Base-by-base conservation (phyloP, 192 early-diverging fungal genomes). In the Umbelopsis ramanniana region DNA sequence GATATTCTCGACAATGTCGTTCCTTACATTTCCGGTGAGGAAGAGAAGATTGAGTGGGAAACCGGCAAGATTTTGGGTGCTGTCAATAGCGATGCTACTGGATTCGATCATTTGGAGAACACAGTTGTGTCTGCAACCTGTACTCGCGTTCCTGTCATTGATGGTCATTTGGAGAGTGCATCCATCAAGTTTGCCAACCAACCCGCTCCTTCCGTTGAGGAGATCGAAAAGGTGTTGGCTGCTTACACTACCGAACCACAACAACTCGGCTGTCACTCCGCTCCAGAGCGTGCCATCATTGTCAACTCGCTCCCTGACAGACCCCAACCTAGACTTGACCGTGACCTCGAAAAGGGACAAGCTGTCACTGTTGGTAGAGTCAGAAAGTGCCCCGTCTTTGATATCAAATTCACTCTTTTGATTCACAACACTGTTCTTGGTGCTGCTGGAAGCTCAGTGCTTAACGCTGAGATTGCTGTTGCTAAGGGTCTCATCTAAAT, bases 1-100 rank as follows among this genome's bases (percentile, higher is more conserved):
- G 97, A 99, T 78, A 98, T 99, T 69, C 82, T 96, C 70, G 97
- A 96, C 79, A 99, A 99, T 79, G 84, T 99, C 29, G 93, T 99
- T 35, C 97, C 97, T 22, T 90, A 90, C 76, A 96, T 99, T 77
- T 83, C 86, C 40, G 97, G 97, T 67, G 97, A 99, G 78, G 97
- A 99, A 81, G 90, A 92, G 70, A 99, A 99, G 88, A 94, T 99
- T 86, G 97, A 99, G 81, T 93, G 81, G 35, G 97, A 99, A 81
- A 91, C 92, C 6, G 79, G 83, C 52, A 99, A 99, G 87, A 99
- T 99, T 69, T 81, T 99, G 40, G 96, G 96, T 53, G 82, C 77
- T 26, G 55, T 96, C 48, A 80, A 82, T 48, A 46, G 66, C 40
- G 84, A 87, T 14, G 72, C 71, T 14, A 82, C 82, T 38, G 88